Percentiles rank a stretch among this genome's conserved stretches.
These are phyloP conservation scores for Otatea glauca DNA, from an alignment of 176 grass and related monocot genomes.

Conservation along the genomic window DNA sequence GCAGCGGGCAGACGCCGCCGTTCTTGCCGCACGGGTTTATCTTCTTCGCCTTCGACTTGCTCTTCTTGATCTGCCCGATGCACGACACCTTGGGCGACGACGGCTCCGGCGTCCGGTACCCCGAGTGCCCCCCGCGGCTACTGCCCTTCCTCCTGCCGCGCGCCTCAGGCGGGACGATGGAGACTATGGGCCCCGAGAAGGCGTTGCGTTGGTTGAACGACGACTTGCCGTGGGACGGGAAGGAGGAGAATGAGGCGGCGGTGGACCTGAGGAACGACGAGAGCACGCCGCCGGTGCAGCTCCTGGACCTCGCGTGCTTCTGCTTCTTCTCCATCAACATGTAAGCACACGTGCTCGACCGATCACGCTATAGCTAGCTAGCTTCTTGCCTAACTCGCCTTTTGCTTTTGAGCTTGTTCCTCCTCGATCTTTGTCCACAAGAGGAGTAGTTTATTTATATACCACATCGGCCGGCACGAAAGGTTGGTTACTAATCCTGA, in stretches of 20 bases:
- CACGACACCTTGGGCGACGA: constrained; percentile 89
- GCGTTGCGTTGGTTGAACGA: constrained; percentile 63
- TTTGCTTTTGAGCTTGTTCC: background rate
- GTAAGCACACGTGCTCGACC: background rate
- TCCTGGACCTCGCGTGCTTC: constrained; percentile 44
- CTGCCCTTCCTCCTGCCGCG: constrained; percentile 36
- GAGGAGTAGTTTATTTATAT: background rate
- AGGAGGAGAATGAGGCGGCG: constrained; percentile 53
- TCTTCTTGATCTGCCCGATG: constrained; percentile 87
- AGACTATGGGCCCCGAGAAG: constrained; percentile 78
- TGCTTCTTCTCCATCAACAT: constrained; percentile 34
- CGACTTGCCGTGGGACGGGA: constrained; percentile 18
- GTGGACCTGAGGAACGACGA: constrained; percentile 60
- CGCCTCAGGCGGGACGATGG: constrained; percentile 74
- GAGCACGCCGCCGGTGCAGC: constrained; percentile 45
- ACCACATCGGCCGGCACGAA: background rate
- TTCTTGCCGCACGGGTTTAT: constrained; percentile 50
- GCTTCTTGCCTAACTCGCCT: background rate
- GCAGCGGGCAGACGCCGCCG: constrained; percentile 48
- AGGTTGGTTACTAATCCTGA: constrained; percentile 17
- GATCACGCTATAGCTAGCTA: background rate
- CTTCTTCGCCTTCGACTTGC: constrained; percentile 47
- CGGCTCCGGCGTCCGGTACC: constrained; percentile 66
- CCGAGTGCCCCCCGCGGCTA: constrained; percentile 23
- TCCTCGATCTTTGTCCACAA: background rate